Base-by-base conservation (phyloP, 2,329 filamentous ascomycete genomes). In the Aspergillus sergii region DNA sequence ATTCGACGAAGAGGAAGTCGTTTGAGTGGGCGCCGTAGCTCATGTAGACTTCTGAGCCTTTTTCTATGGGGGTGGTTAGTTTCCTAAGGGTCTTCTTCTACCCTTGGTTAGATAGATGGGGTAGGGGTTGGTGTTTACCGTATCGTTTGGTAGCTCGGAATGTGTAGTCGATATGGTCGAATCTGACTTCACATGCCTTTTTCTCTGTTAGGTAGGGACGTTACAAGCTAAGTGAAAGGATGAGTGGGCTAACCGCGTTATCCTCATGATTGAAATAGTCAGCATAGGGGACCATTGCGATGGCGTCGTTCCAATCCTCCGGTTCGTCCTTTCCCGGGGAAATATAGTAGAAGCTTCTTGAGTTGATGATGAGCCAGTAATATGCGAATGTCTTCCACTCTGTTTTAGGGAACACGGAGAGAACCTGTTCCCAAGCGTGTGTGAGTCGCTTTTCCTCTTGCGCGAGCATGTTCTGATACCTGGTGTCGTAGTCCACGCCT, bases 291-390 rank as follows among this genome's bases (percentile, higher is more conserved):
- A 79, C 76, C 64, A 80, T 58, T 4, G 73, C 77, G 63, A 80
- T 73, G 11, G 77, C 73, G 64, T 80, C 78, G 58, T 79, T 78
- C 57, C 70, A 72, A 36, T 77, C 72, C 28, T 70, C 67, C 14
- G 72, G 72, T n/a, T 69, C 66, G 6, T 73, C 65, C 65, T 58
- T 73, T 28, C 69, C 80, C 9, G 76, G 76, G 46, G 74, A 79
- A 23, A 83, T 77, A 78, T 85, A 87, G 69, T 85, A 86, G 68
- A 88, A 88, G n/a, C 82, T 84, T 65, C 86, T 76, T 2, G 84
- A 86, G 69, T 86, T 86, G 21, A 86, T 80, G 50, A 87, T 82
- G 26, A 85, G 76, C 86, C 86, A 88, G 68, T 82, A 80, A 70
- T 87, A 86, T 7, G 75, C 74, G 66, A 83, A 87, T 3, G 71